Base-by-base conservation (phyloP, 441 rosid genomes). In the Gossypium davidsonii region DNA sequence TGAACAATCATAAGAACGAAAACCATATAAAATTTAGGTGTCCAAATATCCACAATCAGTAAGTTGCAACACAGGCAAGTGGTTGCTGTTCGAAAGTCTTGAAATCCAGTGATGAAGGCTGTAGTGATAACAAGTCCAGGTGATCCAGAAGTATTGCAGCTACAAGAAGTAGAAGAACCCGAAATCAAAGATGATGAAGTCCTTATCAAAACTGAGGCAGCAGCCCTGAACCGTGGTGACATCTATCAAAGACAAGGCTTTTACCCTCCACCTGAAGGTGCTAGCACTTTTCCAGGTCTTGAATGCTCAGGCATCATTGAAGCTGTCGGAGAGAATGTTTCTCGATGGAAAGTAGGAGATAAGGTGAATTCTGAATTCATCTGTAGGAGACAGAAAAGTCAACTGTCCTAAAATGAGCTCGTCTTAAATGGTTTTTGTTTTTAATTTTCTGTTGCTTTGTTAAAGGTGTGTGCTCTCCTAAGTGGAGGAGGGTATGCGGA, bases 301-400 rank as follows among this genome's bases (percentile, higher is more conserved):
- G 98, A 92, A 69, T 94, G 97, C 67, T 92, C 95, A 21, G 97
- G 97, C 31, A 90, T 87, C 70, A 68, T 94, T 7, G 86, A 80
- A 56, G 79, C 91, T 9, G 75, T 89, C 0, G 97, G 97, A 2
- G 75, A 75, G 31, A 74, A 51, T 67, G 97, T 92, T 57, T 86
- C 91, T 60, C 88, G 86, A n/a, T 94, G 97, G 97, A 88, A 88
- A 69, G 81, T 86, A 6, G 97, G 97, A 49, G 94, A 90, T 74
- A 88, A 90, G 89, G 96, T 90, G 48, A 44, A 55, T 55, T 28
- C n/a, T 55, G 26, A 20, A 2, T 55, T 55, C 17, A 58, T 58
- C 18, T 25, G 63, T 12, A 58, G 14, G 63, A 25, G 28, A 59
- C 9, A 61, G 17, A 64, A 44, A 65, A 44, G 70, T 12, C 20